A percentile compares a stretch with the other conserved stretches of the same genome.
Evolutionary conservation across 495 filamentous ascomycete genomes (phyloP).

Genomic region (Chaetomium tenue): DNA sequence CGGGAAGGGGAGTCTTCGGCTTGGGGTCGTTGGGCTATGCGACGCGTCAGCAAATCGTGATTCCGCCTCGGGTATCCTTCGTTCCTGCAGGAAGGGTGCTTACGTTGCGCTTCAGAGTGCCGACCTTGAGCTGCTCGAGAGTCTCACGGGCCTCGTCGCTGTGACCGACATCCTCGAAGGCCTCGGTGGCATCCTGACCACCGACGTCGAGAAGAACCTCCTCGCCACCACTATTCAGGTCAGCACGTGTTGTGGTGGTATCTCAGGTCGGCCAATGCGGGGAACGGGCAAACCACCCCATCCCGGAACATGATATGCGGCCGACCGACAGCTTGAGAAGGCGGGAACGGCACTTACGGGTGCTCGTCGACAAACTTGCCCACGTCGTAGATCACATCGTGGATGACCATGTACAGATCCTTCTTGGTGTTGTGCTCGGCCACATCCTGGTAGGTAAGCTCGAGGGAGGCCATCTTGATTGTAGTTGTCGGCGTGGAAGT

Average conservation of each 20-base stretch:
- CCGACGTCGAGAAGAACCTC: conserved; percentile 96
- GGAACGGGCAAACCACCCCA: conserved; percentile 2
- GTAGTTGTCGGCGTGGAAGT: conserved; percentile 20
- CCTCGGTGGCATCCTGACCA: conserved; percentile 95
- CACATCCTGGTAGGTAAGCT: conserved; percentile 82
- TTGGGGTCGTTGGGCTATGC: conserved; percentile 79
- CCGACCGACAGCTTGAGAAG: neutral
- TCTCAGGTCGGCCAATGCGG: neutral
- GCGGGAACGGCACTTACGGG: conserved; percentile 68
- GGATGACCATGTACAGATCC: conserved; percentile 86
- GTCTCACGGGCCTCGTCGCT: conserved; percentile 98
- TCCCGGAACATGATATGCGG: conserved; percentile 5
- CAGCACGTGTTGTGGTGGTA: conserved; percentile 19
- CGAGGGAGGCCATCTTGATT: conserved; percentile 65
- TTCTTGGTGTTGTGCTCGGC: conserved; percentile 91
- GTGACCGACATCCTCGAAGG: conserved; percentile 99
- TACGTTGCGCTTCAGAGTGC: conserved; percentile 83
- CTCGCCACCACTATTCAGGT: conserved; percentile 79
- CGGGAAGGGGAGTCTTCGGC: conserved; percentile 55
- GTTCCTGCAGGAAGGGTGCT: neutral
- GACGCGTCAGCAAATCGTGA: neutral
- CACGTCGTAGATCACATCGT: conserved; percentile 94
- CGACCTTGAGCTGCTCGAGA: conserved; percentile 74
- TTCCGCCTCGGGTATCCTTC: neutral
- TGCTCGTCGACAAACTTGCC: conserved; percentile 95